Conservation (phyloP, 2,329 filamentous ascomycete species). For the Dryadomyces quercus-mongolicae region DNA sequence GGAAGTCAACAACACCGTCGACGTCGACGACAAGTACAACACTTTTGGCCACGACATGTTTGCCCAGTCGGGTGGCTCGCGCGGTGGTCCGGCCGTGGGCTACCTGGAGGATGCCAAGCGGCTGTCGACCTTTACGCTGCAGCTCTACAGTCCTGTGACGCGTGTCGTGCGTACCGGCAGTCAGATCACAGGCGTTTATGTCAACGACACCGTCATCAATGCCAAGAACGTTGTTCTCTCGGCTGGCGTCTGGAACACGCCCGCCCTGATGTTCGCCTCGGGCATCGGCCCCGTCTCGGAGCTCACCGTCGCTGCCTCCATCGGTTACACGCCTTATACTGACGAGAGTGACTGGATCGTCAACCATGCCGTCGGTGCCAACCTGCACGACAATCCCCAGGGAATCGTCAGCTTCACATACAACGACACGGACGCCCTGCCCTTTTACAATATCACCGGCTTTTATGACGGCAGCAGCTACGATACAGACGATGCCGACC, state of each 20-base stretch:
- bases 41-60: constrained; percentile 3
- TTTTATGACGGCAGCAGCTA: constrained; percentile 3
- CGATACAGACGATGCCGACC: background rate
- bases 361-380: constrained; percentile 1
- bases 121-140: background rate
- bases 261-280: constrained; percentile 1
- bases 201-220: background rate
- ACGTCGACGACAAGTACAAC: constrained; percentile 1
- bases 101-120: background rate
- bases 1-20: background rate
- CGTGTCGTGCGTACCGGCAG: background rate
- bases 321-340: constrained; percentile 1
- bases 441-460: constrained; percentile 1
- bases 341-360: background rate
- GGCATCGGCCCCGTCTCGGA: background rate
- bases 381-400: constrained; percentile 1
- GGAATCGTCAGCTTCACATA: constrained; percentile 1
- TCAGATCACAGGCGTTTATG: background rate
- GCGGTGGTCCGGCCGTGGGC: background rate
- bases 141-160: background rate
- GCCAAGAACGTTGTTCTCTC: constrained; percentile 2
- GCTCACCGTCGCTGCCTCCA: background rate
- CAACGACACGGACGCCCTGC: background rate
- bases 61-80: background rate
- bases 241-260: constrained; percentile 1